phyloP scores from a whole-genome alignment of 2,329 filamentous ascomycete genomes.

The Neopestalotiopsis sp. region DNA sequence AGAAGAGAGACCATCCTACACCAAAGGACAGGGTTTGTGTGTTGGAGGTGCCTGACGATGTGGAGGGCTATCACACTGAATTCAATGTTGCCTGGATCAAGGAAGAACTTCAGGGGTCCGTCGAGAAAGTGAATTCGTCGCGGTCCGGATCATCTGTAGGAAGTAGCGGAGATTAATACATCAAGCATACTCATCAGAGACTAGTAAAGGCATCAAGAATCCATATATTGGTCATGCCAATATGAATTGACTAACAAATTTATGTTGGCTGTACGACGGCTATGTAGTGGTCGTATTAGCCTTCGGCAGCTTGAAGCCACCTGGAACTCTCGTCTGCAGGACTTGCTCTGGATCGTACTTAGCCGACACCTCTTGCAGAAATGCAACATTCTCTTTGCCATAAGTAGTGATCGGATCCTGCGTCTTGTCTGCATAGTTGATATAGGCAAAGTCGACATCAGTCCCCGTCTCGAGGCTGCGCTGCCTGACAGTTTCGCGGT shows the following conservation, averaged over 20 bases:
- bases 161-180: background rate
- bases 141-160: background rate
- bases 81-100: conserved; percentile 19
- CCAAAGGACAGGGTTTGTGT: background rate
- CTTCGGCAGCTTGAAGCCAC: conserved; percentile 42
- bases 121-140: background rate
- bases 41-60: conserved; percentile 13
- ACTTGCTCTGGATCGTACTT: conserved; percentile 43
- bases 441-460: conserved; percentile 39
- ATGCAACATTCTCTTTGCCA: conserved; percentile 37
- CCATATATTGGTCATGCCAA: too few species aligned
- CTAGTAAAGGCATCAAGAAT: too few species aligned
- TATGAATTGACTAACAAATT: background rate
- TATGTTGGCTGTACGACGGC: background rate
- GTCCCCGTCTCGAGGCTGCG: conserved; percentile 22
- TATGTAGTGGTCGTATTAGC: background rate
- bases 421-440: conserved; percentile 43
- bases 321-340: conserved; percentile 42
- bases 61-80: background rate
- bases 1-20: background rate
- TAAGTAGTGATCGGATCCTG: conserved; percentile 39
- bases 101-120: conserved; percentile 4
- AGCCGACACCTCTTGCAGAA: conserved; percentile 35
- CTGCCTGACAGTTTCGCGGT: conserved; percentile 34
- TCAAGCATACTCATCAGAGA: background rate